Evolutionary conservation across 495 filamentous ascomycete genomes (phyloP).

Genomic region (Filosporella fistucella): DNA sequence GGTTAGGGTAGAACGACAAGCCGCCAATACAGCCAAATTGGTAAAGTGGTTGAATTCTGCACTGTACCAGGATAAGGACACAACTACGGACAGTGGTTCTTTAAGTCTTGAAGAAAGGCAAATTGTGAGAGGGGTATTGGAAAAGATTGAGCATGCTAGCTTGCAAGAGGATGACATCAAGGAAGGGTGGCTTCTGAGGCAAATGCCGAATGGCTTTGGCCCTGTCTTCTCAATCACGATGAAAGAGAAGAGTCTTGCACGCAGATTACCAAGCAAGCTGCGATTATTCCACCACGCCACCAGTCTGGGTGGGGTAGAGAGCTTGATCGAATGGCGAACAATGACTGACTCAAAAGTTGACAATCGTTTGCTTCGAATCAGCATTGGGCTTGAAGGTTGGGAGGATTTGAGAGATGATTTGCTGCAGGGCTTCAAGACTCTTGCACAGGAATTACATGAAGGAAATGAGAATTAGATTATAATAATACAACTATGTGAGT

Average conservation of each 20-base stretch:
- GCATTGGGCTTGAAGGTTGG: slow-evolving; percentile 82
- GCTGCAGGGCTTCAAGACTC: slow-evolving; percentile 58
- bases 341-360: slow-evolving; percentile 80
- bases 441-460: slow-evolving; percentile 32
- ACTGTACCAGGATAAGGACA: slow-evolving; percentile 30
- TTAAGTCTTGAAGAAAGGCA: slow-evolving; percentile 18
- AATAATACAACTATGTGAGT: no score
- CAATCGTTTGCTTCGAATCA: slow-evolving; percentile 69
- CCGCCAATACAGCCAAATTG: slow-evolving; percentile 57
- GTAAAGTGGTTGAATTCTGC: slow-evolving; percentile 64
- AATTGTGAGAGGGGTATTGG: slow-evolving; percentile 48
- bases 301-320: slow-evolving; percentile 89
- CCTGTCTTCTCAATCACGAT: slow-evolving; percentile 79
- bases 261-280: slow-evolving; percentile 69
- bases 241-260: slow-evolving; percentile 55
- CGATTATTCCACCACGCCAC: slow-evolving; percentile 91
- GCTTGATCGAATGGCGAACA: slow-evolving; percentile 81
- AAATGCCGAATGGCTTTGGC: slow-evolving; percentile 91
- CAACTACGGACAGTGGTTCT: neutral
- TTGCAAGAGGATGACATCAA: slow-evolving; percentile 55
- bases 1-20: slow-evolving; percentile 72
- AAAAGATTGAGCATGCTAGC: slow-evolving; percentile 67
- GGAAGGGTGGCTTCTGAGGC: slow-evolving; percentile 69
- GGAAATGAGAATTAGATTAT: neutral
- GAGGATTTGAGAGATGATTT: slow-evolving; percentile 81